A percentile compares a stretch with the other conserved stretches of the same genome.
phyloP scores from a whole-genome alignment of 768 basidiomycete species.

The Scleroderma bovista region DNA sequence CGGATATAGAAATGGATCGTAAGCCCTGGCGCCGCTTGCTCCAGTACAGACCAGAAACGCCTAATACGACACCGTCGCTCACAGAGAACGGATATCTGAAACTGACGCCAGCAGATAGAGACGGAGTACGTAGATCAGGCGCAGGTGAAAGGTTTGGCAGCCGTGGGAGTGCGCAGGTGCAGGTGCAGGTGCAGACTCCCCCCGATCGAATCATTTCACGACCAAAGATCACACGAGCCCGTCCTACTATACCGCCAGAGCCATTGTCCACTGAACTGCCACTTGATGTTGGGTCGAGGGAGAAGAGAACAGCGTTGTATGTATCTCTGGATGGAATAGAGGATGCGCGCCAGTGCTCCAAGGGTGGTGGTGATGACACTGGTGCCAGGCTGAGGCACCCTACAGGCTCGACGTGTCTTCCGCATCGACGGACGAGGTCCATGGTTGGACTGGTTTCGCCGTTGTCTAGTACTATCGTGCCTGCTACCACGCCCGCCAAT shows the following conservation, averaged over 20 bases:
- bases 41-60: neutral
- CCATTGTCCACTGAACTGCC: too few species aligned
- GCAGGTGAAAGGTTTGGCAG: neutral
- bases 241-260: neutral
- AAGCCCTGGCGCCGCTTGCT: constrained; percentile 3
- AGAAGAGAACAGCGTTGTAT: too few species aligned
- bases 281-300: too few species aligned
- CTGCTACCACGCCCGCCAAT: constrained; percentile 6
- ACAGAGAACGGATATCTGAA: constrained; percentile 15
- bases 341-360: neutral
- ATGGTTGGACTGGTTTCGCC: constrained; percentile 21
- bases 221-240: neutral
- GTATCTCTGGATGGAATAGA: too few species aligned
- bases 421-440: constrained; percentile 23
- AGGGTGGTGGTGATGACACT: too few species aligned
- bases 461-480: constrained; percentile 1
- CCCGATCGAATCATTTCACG: neutral
- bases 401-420: constrained; percentile 6
- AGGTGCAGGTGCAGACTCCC: too few species aligned
- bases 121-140: neutral
- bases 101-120: neutral
- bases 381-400: neutral
- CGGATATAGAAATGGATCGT: constrained; percentile 18
- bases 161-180: neutral
- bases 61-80: neutral